phyloP scores from a whole-genome alignment of 305 asterid genomes.

The Plantago lanceolata region DNA sequence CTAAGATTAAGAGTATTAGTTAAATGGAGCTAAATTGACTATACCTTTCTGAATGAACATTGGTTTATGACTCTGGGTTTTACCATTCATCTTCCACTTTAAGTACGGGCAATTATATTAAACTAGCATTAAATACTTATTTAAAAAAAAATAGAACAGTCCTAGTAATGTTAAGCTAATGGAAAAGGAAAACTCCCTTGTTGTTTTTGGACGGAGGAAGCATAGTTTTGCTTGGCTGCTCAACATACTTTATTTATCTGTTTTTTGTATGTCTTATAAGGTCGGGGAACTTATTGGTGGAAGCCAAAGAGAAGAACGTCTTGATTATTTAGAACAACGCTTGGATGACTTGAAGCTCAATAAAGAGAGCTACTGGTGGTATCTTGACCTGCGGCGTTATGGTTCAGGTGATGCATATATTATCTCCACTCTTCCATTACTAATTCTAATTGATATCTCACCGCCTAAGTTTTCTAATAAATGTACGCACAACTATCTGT shows the following conservation, averaged over 20 bases:
- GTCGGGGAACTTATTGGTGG: constrained; percentile 99
- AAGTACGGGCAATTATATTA: neutral
- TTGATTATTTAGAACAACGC: constrained; percentile 70
- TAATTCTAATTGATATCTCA: constrained; percentile 9
- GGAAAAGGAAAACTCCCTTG: no score
- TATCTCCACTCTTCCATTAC: neutral
- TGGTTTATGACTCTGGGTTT: neutral
- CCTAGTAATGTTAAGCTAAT: no score
- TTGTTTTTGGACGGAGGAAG: no score
- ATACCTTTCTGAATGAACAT: neutral
- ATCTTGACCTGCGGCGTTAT: constrained; percentile 92
- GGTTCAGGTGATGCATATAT: constrained; percentile 69
- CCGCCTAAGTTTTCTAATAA: neutral
- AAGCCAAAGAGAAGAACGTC: constrained; percentile 98
- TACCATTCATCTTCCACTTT: neutral
- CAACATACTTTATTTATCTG: constrained; percentile 8
- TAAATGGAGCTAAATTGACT: no score
- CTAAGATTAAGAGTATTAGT: neutral
- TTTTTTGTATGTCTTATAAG: constrained; percentile 31
- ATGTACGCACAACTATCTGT: neutral
- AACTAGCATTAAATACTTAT: no score
- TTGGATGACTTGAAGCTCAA: constrained; percentile 78
- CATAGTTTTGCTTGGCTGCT: neutral
- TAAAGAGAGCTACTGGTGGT: constrained; percentile 98
- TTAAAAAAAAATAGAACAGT: no score